Evolutionary conservation across 192 early-diverging fungal genomes (phyloP).

Genomic region (Coemansia umbellata): DNA sequence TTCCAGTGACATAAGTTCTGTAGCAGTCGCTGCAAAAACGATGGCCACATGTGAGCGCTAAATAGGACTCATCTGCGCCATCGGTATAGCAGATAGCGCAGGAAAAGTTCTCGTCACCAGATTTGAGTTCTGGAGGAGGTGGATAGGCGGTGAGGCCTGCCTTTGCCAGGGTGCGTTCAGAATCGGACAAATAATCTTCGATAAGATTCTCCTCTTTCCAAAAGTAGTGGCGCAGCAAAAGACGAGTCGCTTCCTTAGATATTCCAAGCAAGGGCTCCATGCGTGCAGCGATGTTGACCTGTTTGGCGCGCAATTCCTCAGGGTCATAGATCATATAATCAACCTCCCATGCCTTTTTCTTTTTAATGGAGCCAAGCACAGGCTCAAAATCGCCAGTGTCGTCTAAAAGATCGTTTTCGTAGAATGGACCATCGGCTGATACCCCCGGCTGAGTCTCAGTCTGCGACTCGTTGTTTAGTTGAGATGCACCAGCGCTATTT

Average conservation of each 20-base stretch:
- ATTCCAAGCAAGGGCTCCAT: constrained; percentile 39
- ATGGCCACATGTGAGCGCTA: constrained; percentile 84
- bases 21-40: constrained; percentile 88
- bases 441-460: constrained; percentile 22
- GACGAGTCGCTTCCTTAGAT: constrained; percentile 27
- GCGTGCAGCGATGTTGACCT: constrained; percentile 20
- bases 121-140: constrained; percentile 9
- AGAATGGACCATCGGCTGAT: constrained; percentile 13
- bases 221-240: constrained; percentile 37
- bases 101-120: constrained; percentile 52
- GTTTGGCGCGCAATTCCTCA: constrained; percentile 25
- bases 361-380: not conserved
- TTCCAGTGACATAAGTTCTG: constrained; percentile 74
- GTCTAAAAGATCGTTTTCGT: constrained; percentile 19
- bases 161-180: constrained; percentile 29
- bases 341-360: constrained; percentile 42
- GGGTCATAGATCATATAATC: constrained; percentile 34
- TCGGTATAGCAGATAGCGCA: constrained; percentile 89
- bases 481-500: not conserved
- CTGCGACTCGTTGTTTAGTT: not conserved
- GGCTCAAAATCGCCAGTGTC: constrained; percentile 34
- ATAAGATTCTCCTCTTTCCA: constrained; percentile 50
- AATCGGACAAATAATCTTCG: constrained; percentile 37
- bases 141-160: constrained; percentile 18
- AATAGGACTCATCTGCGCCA: constrained; percentile 29